Conservation (phyloP, 768 basidiomycete species). For the Serendipita sp. region DNA sequence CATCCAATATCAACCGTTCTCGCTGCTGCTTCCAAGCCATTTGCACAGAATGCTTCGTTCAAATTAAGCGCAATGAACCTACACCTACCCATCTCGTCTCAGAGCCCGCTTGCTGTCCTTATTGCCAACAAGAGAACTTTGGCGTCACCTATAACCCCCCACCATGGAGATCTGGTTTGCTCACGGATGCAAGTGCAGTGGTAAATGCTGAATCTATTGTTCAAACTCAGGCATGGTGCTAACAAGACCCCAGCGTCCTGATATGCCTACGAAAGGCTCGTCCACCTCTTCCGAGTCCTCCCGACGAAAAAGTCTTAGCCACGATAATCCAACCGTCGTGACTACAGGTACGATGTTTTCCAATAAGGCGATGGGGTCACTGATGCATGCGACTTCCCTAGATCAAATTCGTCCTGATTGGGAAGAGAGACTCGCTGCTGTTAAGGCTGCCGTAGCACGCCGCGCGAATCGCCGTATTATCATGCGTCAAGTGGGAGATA, state of each 20-base stretch:
- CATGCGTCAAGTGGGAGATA: constrained; percentile 96
- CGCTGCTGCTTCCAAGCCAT: constrained; percentile 97
- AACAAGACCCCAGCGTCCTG: not conserved
- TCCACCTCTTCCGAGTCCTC: constrained; percentile 1
- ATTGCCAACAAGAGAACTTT: constrained; percentile 95
- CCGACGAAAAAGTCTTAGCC: constrained; percentile 77
- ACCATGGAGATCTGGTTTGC: constrained; percentile 64
- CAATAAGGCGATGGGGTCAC: constrained; percentile 6
- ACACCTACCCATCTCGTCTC: constrained; percentile 90
- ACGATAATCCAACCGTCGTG: constrained; percentile 79
- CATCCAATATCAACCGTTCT: constrained; percentile 90
- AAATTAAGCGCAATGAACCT: constrained; percentile 93
- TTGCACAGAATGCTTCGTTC: constrained; percentile 98
- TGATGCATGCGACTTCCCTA: constrained; percentile 20
- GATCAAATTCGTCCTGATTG: constrained; percentile 97
- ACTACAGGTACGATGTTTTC: constrained; percentile 49
- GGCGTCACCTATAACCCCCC: constrained; percentile 80
- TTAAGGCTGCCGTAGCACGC: constrained; percentile 88
- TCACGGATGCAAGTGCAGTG: constrained; percentile 30
- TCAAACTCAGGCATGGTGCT: not conserved
- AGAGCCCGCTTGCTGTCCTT: constrained; percentile 94
- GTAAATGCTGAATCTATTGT: not conserved
- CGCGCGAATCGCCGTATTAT: constrained; percentile 92
- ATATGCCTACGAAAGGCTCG: constrained; percentile 8
- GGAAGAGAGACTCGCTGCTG: constrained; percentile 89